These are phyloP conservation scores for Hygrocybe punicea DNA, from an alignment of 768 basidiomycete species.

Conservation along the genomic window DNA sequence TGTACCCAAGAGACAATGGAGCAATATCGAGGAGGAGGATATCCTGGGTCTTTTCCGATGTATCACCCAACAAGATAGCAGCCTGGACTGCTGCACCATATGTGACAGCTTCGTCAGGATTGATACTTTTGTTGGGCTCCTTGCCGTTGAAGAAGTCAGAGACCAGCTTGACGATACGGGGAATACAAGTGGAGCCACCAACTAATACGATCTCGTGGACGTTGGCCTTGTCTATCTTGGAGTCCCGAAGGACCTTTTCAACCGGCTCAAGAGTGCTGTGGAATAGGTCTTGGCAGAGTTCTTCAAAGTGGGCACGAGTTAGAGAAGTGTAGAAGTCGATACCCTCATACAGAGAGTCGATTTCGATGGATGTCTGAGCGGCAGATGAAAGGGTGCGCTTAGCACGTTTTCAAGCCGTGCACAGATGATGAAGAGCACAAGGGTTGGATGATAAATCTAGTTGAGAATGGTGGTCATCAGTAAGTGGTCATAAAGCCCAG, in stretches of 20 bases:
- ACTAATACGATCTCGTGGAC: conserved; percentile 97
- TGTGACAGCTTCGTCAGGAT: conserved; percentile 99
- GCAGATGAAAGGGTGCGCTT: conserved; percentile 97
- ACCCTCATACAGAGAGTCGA: conserved; percentile 95
- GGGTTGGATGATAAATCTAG: conserved; percentile 83
- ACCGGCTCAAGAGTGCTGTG: conserved; percentile 88
- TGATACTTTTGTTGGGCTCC: conserved; percentile 98
- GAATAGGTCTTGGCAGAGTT: conserved; percentile 93
- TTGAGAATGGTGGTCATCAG: conserved; percentile 8
- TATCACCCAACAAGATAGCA: conserved; percentile 82
- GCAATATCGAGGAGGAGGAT: conserved; percentile 97
- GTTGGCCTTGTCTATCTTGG: conserved; percentile 92
- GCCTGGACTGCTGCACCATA: conserved; percentile 99
- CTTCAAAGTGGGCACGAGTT: conserved; percentile 96
- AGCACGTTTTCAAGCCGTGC: conserved; percentile 95
- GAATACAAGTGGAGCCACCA: conserved; percentile 99
- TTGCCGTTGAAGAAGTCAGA: conserved; percentile 98
- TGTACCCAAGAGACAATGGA: conserved; percentile 70
- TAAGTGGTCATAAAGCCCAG: neutral
- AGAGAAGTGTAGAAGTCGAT: conserved; percentile 97
- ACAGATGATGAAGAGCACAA: conserved; percentile 92
- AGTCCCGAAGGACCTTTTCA: conserved; percentile 95
- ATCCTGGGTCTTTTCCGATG: conserved; percentile 85
- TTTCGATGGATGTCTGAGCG: conserved; percentile 92
- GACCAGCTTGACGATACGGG: conserved; percentile 95